Evolutionary conservation across 805 yeast species (phyloP).

Genomic region (Barnettozyma pratensis): DNA sequence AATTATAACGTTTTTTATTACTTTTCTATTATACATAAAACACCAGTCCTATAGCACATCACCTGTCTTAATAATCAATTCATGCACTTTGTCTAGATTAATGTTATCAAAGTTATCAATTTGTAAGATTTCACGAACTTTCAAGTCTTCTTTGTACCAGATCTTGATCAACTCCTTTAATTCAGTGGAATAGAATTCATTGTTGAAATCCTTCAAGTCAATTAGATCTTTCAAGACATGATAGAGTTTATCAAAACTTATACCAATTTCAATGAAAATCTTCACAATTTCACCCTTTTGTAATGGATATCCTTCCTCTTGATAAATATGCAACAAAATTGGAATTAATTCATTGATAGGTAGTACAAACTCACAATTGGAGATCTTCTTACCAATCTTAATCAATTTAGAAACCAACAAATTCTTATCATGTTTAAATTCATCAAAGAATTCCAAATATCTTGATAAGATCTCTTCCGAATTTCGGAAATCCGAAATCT

Average conservation of each 20-base stretch:
- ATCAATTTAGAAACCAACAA: constrained; percentile 24
- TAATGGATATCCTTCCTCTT: constrained; percentile 33
- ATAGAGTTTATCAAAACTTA: constrained; percentile 59
- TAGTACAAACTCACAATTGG: constrained; percentile 70
- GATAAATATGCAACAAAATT: constrained; percentile 51
- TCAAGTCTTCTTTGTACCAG: constrained; percentile 66
- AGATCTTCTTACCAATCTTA: constrained; percentile 57
- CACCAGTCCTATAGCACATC: constrained; percentile 5
- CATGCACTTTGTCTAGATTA: constrained; percentile 8
- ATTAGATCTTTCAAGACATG: constrained; percentile 57
- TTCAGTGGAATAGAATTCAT: constrained; percentile 47
- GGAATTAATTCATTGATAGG: constrained; percentile 71
- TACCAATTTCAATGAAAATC: constrained; percentile 58
- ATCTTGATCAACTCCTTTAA: constrained; percentile 57
- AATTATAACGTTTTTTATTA: too few species aligned
- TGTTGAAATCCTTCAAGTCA: constrained; percentile 52
- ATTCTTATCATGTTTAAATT: constrained; percentile 15
- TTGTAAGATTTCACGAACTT: constrained; percentile 44
- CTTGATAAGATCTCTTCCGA: constrained; percentile 75
- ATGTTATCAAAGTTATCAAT: constrained; percentile 35
- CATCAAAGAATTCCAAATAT: constrained; percentile 69
- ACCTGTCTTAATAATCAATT: constrained; percentile 8
- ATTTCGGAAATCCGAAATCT: constrained; percentile 80
- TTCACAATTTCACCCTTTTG: constrained; percentile 52
- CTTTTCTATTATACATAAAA: too few species aligned